phyloP scores from a whole-genome alignment of 352 stramenopile species.

The Phytophthora hybrid region DNA sequence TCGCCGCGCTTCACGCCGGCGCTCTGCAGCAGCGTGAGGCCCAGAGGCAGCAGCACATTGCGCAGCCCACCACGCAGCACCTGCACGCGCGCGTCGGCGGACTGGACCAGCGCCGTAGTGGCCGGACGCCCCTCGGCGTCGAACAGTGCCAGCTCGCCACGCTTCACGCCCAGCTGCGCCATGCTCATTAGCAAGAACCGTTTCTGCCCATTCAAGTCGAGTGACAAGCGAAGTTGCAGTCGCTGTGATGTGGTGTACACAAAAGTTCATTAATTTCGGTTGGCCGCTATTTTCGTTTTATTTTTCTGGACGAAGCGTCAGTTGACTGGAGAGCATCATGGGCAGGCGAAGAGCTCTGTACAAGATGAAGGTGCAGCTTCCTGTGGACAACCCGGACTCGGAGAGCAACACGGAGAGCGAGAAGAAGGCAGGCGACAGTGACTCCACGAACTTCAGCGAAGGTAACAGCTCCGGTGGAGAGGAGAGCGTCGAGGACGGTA shows the following conservation, averaged over 20 bases:
- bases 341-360: slow-evolving; percentile 5
- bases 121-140: slow-evolving; percentile 28
- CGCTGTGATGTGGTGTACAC: neutral
- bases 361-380: slow-evolving; percentile 17
- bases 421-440: slow-evolving; percentile 12
- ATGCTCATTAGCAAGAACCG: slow-evolving; percentile 22
- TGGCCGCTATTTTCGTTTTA: neutral
- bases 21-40: slow-evolving; percentile 47
- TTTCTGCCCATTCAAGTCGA: slow-evolving; percentile 16
- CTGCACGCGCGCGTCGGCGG: slow-evolving; percentile 34
- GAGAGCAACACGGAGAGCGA: slow-evolving; percentile 38
- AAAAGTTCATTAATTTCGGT: neutral
- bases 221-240: neutral
- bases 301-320: neutral
- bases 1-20: slow-evolving; percentile 45
- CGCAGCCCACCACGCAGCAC: slow-evolving; percentile 57
- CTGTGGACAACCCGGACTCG: slow-evolving; percentile 32
- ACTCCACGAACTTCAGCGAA: slow-evolving; percentile 24
- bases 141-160: slow-evolving; percentile 64
- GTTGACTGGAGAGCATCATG: slow-evolving; percentile 6
- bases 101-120: slow-evolving; percentile 8
- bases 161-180: slow-evolving; percentile 68
- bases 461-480: slow-evolving; percentile 6
- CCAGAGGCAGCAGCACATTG: slow-evolving; percentile 54
- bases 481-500: neutral